Percentiles rank a stretch among this genome's conserved stretches.
Evolutionary conservation across 148 eudicot species (phyloP).

Genomic region (Pouteria glomerata): DNA sequence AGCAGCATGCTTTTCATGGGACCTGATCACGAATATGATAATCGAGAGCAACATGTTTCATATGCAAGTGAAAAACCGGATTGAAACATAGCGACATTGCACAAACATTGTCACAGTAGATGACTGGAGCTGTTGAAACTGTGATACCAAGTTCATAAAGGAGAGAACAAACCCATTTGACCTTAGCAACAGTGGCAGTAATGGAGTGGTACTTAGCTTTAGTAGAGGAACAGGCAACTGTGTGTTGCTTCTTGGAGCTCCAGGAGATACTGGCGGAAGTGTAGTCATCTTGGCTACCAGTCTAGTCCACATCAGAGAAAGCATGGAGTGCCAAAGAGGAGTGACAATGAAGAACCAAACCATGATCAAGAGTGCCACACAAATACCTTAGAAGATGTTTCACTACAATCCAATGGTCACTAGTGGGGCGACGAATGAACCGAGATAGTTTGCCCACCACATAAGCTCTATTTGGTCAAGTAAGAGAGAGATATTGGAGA

Average conservation of each 20-base stretch:
- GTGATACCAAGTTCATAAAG: neutral
- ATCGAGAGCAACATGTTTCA: conserved; percentile 5
- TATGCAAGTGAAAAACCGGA: neutral
- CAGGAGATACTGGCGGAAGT: neutral
- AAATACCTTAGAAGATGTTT: too few relatives aligned
- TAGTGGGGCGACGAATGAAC: neutral
- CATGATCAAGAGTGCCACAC: neutral
- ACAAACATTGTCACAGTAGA: neutral
- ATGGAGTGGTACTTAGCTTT: neutral
- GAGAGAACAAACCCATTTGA: neutral
- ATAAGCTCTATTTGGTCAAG: neutral
- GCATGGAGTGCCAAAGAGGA: neutral
- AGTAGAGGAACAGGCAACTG: neutral
- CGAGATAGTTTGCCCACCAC: neutral
- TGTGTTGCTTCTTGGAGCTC: neutral
- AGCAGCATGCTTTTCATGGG: too few relatives aligned
- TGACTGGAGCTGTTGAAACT: neutral
- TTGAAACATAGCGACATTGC: neutral
- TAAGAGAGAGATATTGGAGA: neutral
- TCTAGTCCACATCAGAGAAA: neutral
- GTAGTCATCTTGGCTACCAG: neutral
- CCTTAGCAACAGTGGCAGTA: neutral
- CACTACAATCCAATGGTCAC: too few relatives aligned
- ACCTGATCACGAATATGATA: conserved; percentile 2
- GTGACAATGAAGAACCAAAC: neutral